Conservation (phyloP, 2,329 filamentous ascomycete species). For the Ophiostoma sp. region DNA sequence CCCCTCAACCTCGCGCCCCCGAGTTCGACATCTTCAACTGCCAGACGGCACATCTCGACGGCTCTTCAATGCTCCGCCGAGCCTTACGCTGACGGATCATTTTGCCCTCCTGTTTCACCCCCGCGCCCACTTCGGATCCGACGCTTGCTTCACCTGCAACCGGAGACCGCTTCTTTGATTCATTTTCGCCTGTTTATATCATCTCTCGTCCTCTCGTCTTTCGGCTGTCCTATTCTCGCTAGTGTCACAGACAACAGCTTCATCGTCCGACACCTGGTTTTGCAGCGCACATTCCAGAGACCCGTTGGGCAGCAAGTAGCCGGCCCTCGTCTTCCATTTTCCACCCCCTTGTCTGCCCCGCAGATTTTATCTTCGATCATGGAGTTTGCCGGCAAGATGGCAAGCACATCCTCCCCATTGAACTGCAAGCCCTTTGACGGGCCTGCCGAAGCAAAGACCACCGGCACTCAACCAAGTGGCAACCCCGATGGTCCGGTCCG, state of each 20-base stretch:
- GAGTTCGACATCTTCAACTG: neutral
- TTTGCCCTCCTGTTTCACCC: neutral
- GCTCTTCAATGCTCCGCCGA: neutral
- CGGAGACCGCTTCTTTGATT: neutral
- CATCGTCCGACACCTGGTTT: neutral
- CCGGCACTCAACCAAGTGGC: slow-evolving; percentile 37
- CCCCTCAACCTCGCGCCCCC: neutral
- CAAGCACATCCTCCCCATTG: slow-evolving; percentile 24
- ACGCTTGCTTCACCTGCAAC: neutral
- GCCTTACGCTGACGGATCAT: neutral
- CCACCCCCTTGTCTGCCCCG: slow-evolving; percentile 6
- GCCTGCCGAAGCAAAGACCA: slow-evolving; percentile 35
- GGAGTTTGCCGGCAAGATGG: slow-evolving; percentile 26
- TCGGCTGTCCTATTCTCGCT: neutral
- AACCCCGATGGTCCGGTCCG: slow-evolving; percentile 28
- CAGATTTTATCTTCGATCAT: slow-evolving; percentile 10
- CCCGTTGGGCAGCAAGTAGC: neutral
- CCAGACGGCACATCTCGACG: neutral
- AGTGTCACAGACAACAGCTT: neutral
- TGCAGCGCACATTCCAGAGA: neutral
- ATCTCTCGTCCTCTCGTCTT: neutral
- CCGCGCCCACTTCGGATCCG: slow-evolving; percentile 8
- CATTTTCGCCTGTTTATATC: neutral
- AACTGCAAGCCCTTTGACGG: slow-evolving; percentile 30
- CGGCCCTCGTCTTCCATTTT: neutral